Percentiles rank a stretch among this genome's conserved stretches.
Evolutionary conservation across 495 filamentous ascomycete genomes (phyloP).

Genomic region (Xylaria telfairii): DNA sequence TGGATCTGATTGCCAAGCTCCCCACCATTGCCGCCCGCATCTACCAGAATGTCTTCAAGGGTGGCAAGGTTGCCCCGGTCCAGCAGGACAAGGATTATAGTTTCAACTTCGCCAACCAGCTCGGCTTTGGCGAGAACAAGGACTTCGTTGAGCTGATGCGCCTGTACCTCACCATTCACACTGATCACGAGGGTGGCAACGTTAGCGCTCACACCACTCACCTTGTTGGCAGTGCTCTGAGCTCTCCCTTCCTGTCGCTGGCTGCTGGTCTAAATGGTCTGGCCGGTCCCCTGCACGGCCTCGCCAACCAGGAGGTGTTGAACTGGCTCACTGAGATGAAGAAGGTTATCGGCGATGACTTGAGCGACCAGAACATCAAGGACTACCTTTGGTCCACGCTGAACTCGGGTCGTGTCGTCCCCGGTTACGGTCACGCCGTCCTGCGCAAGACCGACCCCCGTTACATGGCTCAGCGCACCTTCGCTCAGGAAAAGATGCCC

Average conservation of each 20-base stretch:
- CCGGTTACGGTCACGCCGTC: constrained; percentile 97
- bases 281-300: constrained; percentile 95
- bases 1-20: constrained; percentile 99
- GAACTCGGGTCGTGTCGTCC: constrained; percentile 93
- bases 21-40: constrained; percentile 97
- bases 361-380: constrained; percentile 93
- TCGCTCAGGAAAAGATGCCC: constrained; percentile 86
- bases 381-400: constrained; percentile 98
- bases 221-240: constrained; percentile 94
- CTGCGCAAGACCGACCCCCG: constrained; percentile 99
- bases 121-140: constrained; percentile 91
- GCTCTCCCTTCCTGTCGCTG: constrained; percentile 95
- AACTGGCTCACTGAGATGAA: constrained; percentile 99
- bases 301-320: constrained; percentile 99
- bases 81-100: constrained; percentile 98
- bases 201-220: constrained; percentile 98
- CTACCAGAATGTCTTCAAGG: constrained; percentile 99
- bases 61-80: constrained; percentile 93
- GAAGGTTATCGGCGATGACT: constrained; percentile 88
- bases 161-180: constrained; percentile 98
- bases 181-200: constrained; percentile 98
- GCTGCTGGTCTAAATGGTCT: constrained; percentile 97
- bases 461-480: constrained; percentile 96
- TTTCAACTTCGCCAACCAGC: constrained; percentile 98
- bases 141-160: constrained; percentile 99